A percentile compares a stretch with the other conserved stretches of the same genome.
Evolutionary conservation across 139 green algal species (phyloP).

Genomic region (Pleodorina starrii): DNA sequence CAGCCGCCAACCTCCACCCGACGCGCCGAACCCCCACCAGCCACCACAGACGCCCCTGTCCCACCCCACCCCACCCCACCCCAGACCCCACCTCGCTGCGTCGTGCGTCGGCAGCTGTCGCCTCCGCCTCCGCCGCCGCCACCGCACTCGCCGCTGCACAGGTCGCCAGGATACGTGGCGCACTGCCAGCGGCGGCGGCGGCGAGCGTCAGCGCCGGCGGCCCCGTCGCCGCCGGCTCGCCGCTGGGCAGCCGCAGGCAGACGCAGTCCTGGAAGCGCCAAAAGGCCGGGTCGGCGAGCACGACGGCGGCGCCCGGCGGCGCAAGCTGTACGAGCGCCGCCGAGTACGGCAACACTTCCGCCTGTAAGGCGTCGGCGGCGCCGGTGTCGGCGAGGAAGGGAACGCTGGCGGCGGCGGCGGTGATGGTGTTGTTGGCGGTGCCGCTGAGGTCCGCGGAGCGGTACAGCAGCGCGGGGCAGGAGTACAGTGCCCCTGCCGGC

Average conservation of each 20-base stretch:
- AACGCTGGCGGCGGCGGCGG: not conserved
- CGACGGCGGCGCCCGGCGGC: not conserved
- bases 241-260: not conserved
- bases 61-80: too few relatives aligned
- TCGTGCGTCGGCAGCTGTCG: not conserved
- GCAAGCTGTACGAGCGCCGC: not conserved
- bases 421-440: not conserved
- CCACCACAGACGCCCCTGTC: too few relatives aligned
- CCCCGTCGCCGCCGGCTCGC: not conserved
- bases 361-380: not conserved
- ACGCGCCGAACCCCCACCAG: too few relatives aligned
- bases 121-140: not conserved
- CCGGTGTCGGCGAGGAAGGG: not conserved
- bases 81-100: too few relatives aligned
- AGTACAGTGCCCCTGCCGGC: not conserved
- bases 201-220: not conserved
- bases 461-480: not conserved
- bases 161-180: not conserved
- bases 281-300: not conserved
- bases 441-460: not conserved
- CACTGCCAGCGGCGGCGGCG: not conserved
- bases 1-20: too few relatives aligned
- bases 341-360: not conserved
- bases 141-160: not conserved
- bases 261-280: slow-evolving; percentile 30